phyloP scores from a whole-genome alignment of 208 protist species.

The Leishmania martiniquensis region DNA sequence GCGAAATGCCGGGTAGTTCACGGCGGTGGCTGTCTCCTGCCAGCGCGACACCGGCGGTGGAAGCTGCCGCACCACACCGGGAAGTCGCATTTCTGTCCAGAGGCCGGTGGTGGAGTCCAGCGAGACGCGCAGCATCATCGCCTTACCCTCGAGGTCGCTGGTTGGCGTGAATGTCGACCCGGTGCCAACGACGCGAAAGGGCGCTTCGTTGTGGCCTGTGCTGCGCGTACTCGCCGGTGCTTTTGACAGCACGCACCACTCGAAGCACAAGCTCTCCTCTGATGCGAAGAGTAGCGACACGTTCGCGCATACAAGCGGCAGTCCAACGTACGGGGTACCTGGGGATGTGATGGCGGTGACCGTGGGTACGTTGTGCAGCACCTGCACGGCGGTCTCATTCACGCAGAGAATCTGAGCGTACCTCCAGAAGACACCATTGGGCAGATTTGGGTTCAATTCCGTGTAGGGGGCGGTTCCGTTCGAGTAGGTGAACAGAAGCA shows the following conservation, averaged over 20 bases:
- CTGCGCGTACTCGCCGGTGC: not conserved
- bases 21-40: slow-evolving; percentile 40
- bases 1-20: slow-evolving; percentile 58
- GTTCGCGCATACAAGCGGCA: slow-evolving; percentile 66
- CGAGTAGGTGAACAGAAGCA: not conserved
- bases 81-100: slow-evolving; percentile 71
- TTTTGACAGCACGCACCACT: slow-evolving; percentile 64
- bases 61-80: slow-evolving; percentile 39
- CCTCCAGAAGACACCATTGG: slow-evolving; percentile 69
- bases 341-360: slow-evolving; percentile 69
- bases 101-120: slow-evolving; percentile 42
- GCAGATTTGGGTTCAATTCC: slow-evolving; percentile 53
- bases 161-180: slow-evolving; percentile 57
- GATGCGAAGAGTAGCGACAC: slow-evolving; percentile 61
- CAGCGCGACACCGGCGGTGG: slow-evolving; percentile 64
- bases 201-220: not conserved
- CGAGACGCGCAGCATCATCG: slow-evolving; percentile 62
- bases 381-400: slow-evolving; percentile 30
- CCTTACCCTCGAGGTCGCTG: slow-evolving; percentile 49
- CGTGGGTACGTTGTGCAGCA: slow-evolving; percentile 82
- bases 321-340: slow-evolving; percentile 63
- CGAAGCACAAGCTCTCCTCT: slow-evolving; percentile 48
- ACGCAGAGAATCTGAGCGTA: slow-evolving; percentile 53
- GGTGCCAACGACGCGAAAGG: slow-evolving; percentile 44
- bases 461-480: slow-evolving; percentile 14